phyloP scores from a whole-genome alignment of 768 basidiomycete genomes.

The Cubamyces lactineus region DNA sequence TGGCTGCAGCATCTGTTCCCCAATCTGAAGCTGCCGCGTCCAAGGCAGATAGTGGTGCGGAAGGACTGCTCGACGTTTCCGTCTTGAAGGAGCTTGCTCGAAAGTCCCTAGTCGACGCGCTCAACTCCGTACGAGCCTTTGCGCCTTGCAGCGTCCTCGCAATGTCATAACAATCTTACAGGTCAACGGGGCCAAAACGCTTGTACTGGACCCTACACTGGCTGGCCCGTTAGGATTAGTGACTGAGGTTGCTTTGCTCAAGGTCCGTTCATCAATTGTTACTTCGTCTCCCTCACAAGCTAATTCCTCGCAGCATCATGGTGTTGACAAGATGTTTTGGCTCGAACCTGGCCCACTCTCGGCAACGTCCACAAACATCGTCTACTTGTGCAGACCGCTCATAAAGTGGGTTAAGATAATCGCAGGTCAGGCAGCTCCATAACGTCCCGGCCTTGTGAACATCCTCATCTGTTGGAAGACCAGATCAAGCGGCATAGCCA shows the following conservation, averaged over 20 bases:
- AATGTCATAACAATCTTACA: slow-evolving; percentile 33
- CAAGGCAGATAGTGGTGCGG: slow-evolving; percentile 38
- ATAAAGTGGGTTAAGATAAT: slow-evolving; percentile 88
- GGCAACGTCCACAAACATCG: slow-evolving; percentile 83
- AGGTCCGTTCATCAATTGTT: slow-evolving; percentile 52
- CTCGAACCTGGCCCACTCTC: slow-evolving; percentile 86
- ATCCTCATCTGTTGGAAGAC: slow-evolving; percentile 54
- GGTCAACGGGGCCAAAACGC: slow-evolving; percentile 94
- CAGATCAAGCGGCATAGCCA: slow-evolving; percentile 85
- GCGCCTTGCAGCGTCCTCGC: background rate
- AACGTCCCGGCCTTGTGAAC: background rate
- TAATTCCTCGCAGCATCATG: slow-evolving; percentile 77
- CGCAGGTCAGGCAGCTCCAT: slow-evolving; percentile 64
- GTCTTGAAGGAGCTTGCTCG: slow-evolving; percentile 77
- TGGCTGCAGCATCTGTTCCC: slow-evolving; percentile 30
- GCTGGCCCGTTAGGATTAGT: slow-evolving; percentile 93
- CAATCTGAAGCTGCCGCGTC: slow-evolving; percentile 44
- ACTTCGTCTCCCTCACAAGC: background rate
- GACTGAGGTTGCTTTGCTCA: slow-evolving; percentile 91
- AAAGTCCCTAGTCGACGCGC: slow-evolving; percentile 79
- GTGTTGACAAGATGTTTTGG: slow-evolving; percentile 99
- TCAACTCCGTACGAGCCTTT: slow-evolving; percentile 66
- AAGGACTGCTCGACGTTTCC: slow-evolving; percentile 57
- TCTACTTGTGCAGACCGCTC: slow-evolving; percentile 90
- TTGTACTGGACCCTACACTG: slow-evolving; percentile 87